These are phyloP conservation scores for Drosera capensis DNA, from an alignment of 148 eudicot species.

Conservation along the genomic window DNA sequence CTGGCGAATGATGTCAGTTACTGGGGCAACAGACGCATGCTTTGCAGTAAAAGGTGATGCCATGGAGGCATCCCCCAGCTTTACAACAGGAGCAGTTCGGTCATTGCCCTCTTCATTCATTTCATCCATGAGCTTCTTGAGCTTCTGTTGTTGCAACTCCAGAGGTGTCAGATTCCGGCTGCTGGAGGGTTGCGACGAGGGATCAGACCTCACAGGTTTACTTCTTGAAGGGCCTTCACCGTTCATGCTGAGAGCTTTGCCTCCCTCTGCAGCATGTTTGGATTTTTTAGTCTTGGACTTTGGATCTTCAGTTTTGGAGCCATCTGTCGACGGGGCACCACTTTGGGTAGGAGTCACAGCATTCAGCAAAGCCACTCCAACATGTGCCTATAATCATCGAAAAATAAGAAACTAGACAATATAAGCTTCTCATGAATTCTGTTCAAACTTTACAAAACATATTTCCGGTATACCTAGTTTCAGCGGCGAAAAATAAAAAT, in stretches of 20 bases:
- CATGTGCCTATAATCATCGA: conserved; percentile 79
- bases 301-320: conserved; percentile 29
- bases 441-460: too few relatives aligned
- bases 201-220: conserved; percentile 19
- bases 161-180: conserved; percentile 59
- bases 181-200: conserved; percentile 28
- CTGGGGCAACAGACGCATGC: conserved; percentile 83
- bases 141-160: conserved; percentile 62
- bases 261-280: conserved; percentile 29
- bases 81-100: conserved; percentile 70
- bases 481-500: too few relatives aligned
- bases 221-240: conserved; percentile 45
- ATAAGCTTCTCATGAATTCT: too few relatives aligned
- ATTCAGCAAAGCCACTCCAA: conserved; percentile 82
- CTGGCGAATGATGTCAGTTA: conserved; percentile 73
- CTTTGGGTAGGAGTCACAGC: conserved; percentile 47
- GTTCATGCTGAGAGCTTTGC: conserved; percentile 20
- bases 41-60: conserved; percentile 99
- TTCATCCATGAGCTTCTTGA: conserved; percentile 77
- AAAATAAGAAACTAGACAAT: too few relatives aligned
- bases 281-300: conserved; percentile 51
- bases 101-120: conserved; percentile 81
- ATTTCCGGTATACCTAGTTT: too few relatives aligned
- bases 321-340: conserved; percentile 25
- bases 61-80: conserved; percentile 95